Evolutionary conservation across 2,329 filamentous ascomycete species (phyloP).

Genomic region (Aureobasidium sp.): DNA sequence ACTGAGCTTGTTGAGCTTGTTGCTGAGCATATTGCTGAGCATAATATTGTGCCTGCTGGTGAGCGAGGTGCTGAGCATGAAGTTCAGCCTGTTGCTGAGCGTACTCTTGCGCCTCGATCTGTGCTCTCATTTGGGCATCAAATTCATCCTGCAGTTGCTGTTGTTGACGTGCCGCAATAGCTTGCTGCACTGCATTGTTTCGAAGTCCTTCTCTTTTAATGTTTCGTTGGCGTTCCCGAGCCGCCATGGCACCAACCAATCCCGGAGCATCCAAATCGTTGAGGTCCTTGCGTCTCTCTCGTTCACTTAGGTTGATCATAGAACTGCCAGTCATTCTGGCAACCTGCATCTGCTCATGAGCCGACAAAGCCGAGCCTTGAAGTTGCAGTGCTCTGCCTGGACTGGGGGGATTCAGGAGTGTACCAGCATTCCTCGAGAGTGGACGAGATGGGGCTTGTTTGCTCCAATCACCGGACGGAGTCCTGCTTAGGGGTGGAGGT

Average conservation of each 20-base stretch:
- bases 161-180: constrained; percentile 52
- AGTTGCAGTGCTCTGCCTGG: constrained; percentile 26
- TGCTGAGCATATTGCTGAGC: constrained; percentile 21
- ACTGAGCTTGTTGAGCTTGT: constrained; percentile 29
- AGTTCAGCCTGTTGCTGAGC: constrained; percentile 23
- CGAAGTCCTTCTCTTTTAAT: constrained; percentile 60
- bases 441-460: constrained; percentile 31
- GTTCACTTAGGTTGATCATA: constrained; percentile 58
- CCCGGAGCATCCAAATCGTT: constrained; percentile 35
- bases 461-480: constrained; percentile 25
- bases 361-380: constrained; percentile 60
- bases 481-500: constrained; percentile 26
- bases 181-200: constrained; percentile 62
- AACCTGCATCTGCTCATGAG: constrained; percentile 83
- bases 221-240: constrained; percentile 69
- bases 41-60: constrained; percentile 24
- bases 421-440: constrained; percentile 52
- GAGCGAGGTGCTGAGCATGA: constrained; percentile 17
- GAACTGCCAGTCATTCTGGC: constrained; percentile 73
- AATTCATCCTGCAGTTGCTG: constrained; percentile 31
- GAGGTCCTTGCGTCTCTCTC: constrained; percentile 30
- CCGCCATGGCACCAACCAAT: constrained; percentile 71
- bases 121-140: constrained; percentile 32
- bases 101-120: constrained; percentile 32
- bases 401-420: constrained; percentile 37